Percentiles rank a stretch among this genome's conserved stretches.
These are phyloP conservation scores for Pichia terricola DNA, from an alignment of 1,139 yeast species.

Conservation along the genomic window DNA sequence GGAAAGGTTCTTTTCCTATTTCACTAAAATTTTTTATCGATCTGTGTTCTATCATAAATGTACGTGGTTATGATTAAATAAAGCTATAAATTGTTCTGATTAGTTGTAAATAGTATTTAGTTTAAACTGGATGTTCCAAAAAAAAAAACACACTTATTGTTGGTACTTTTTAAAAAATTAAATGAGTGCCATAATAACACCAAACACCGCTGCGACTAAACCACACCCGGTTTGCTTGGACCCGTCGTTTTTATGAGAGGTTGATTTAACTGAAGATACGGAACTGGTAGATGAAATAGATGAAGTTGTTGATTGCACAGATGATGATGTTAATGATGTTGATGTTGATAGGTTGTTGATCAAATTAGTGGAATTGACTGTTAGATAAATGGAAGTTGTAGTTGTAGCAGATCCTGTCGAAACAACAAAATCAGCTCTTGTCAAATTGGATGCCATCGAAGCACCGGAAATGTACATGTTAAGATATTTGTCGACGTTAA, in stretches of 20 bases:
- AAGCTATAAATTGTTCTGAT: too few relatives aligned
- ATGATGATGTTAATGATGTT: not conserved
- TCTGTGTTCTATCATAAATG: too few relatives aligned
- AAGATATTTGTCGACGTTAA: slow-evolving; percentile 25
- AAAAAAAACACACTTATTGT: too few relatives aligned
- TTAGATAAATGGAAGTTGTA: slow-evolving; percentile 12
- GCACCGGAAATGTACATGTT: slow-evolving; percentile 11
- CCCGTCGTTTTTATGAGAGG: slow-evolving; percentile 13
- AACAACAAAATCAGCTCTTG: slow-evolving; percentile 39
- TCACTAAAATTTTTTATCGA: too few relatives aligned
- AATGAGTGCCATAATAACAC: slow-evolving; percentile 9
- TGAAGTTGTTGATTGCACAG: not conserved
- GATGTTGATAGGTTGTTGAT: slow-evolving; percentile 29
- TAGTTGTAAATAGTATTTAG: too few relatives aligned
- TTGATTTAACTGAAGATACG: slow-evolving; percentile 18
- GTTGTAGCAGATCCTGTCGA: slow-evolving; percentile 29
- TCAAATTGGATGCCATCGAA: slow-evolving; percentile 3
- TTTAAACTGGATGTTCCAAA: too few relatives aligned
- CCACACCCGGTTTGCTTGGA: slow-evolving; percentile 4
- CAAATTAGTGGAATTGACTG: slow-evolving; percentile 23
- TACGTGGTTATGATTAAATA: too few relatives aligned
- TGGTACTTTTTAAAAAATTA: not conserved
- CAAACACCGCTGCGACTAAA: slow-evolving; percentile 7
- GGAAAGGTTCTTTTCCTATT: too few relatives aligned
- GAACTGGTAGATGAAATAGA: slow-evolving; percentile 24